phyloP scores from a whole-genome alignment of 106 monocot genomes.

The Dendrobium catenatum region DNA sequence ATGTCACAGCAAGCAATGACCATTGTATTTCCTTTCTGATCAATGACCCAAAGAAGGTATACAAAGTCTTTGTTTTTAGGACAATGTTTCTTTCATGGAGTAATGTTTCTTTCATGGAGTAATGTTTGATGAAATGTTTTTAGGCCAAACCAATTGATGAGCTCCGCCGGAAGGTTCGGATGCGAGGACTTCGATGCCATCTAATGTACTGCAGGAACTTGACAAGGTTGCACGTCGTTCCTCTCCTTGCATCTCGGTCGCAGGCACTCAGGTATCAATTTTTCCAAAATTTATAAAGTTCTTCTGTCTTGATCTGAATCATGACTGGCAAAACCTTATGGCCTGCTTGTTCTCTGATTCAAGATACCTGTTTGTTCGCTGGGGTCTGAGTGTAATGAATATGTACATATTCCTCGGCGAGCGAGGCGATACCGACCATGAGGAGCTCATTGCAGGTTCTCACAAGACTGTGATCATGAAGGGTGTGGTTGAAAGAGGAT shows the following conservation, averaged over 20 bases:
- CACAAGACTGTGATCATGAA: conserved; percentile 88
- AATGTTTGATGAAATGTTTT: not conserved
- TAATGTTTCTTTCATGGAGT: not conserved
- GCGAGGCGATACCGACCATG: conserved; percentile 82
- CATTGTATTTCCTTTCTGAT: conserved; percentile 79
- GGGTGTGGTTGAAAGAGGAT: conserved; percentile 65
- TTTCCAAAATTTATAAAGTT: not conserved
- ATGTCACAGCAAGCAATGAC: conserved; percentile 49
- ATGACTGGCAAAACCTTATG: not conserved
- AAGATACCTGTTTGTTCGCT: conserved; percentile 79
- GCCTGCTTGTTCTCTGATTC: not conserved
- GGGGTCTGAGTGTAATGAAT: conserved; percentile 75
- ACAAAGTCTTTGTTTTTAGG: not conserved
- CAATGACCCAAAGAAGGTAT: conserved; percentile 56
- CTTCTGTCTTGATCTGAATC: not conserved
- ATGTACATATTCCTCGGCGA: conserved; percentile 90
- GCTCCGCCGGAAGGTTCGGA: conserved; percentile 64
- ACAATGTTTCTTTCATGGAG: not conserved
- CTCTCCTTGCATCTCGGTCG: conserved; percentile 81
- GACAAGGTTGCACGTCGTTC: conserved; percentile 78
- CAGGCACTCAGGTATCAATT: conserved; percentile 76
- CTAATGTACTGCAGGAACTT: conserved; percentile 89
- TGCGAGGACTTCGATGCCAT: conserved; percentile 86
- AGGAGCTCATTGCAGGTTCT: conserved; percentile 75
- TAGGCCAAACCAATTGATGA: conserved; percentile 67